Conservation (phyloP, 805 yeast genomes). For the Cyberlindnera xishuangbannaensis region DNA sequence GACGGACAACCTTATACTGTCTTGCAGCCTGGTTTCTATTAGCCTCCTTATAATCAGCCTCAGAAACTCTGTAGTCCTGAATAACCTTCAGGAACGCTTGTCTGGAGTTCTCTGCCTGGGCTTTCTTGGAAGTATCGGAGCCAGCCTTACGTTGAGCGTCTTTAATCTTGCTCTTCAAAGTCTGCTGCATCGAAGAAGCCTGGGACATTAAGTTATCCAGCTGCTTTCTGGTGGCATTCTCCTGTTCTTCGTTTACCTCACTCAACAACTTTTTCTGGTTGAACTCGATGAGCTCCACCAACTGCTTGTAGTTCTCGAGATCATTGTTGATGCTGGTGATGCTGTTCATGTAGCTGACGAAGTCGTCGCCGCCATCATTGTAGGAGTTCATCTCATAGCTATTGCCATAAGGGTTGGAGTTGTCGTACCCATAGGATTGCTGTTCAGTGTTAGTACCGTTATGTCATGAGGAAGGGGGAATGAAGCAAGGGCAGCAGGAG, state of each 20-base stretch:
- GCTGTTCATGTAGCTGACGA: constrained; percentile 62
- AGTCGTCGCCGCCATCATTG: constrained; percentile 37
- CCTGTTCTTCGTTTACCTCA: constrained; percentile 68
- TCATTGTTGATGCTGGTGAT: constrained; percentile 63
- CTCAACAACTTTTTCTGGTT: constrained; percentile 66
- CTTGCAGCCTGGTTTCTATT: constrained; percentile 86
- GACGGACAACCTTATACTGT: constrained; percentile 86
- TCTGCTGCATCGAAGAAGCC: constrained; percentile 70
- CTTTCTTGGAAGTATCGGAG: constrained; percentile 72
- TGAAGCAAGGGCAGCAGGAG: neutral
- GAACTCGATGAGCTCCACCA: constrained; percentile 62
- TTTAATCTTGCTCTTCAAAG: constrained; percentile 72
- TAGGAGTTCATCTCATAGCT: constrained; percentile 19
- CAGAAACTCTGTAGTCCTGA: constrained; percentile 81
- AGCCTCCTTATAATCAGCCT: constrained; percentile 78
- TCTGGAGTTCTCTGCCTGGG: constrained; percentile 87
- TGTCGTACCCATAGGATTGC: constrained; percentile 20
- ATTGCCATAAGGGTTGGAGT: constrained; percentile 24
- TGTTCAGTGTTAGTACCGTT: constrained; percentile 3
- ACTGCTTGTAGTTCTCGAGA: constrained; percentile 62
- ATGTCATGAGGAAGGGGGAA: neutral
- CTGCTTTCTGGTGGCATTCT: constrained; percentile 63
- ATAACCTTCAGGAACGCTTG: constrained; percentile 79
- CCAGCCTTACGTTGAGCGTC: constrained; percentile 65
- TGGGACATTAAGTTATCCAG: constrained; percentile 73